Conservation (phyloP, 1,284 basidiomycete species). For the Lentinula novae-zelandiae region DNA sequence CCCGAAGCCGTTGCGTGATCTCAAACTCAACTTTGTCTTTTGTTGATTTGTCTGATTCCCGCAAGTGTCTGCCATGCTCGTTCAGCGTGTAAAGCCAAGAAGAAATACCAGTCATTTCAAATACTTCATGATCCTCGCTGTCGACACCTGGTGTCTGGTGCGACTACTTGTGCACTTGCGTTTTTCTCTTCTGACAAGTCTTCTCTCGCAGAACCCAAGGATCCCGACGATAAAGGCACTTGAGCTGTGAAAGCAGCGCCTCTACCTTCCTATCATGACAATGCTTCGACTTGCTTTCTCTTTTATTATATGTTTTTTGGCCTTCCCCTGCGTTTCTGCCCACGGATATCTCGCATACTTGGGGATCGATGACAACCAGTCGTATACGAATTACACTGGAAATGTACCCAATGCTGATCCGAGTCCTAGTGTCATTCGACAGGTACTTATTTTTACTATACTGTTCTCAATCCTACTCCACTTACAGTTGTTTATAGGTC, state of each 20-base stretch:
- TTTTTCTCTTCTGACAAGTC: neutral
- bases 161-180: neutral
- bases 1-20: neutral
- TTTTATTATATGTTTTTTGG: constrained; percentile 21
- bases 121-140: neutral
- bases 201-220: neutral
- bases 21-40: neutral
- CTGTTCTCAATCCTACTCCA: no score
- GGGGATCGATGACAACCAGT: constrained; percentile 48
- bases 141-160: neutral
- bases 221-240: neutral
- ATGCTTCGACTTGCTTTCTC: neutral
- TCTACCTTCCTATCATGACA: neutral
- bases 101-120: neutral
- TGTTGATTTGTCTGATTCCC: neutral
- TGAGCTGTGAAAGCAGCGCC: neutral
- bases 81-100: neutral
- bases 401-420: constrained; percentile 42
- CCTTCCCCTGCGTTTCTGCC: constrained; percentile 38
- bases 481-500: constrained; percentile 28
- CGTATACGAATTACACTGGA: constrained; percentile 39
- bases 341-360: constrained; percentile 58
- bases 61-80: neutral
- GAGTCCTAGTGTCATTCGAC: constrained; percentile 55
- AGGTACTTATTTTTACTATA: constrained; percentile 25